phyloP scores from a whole-genome alignment of 768 basidiomycete genomes.

The Royoungia palumana region DNA sequence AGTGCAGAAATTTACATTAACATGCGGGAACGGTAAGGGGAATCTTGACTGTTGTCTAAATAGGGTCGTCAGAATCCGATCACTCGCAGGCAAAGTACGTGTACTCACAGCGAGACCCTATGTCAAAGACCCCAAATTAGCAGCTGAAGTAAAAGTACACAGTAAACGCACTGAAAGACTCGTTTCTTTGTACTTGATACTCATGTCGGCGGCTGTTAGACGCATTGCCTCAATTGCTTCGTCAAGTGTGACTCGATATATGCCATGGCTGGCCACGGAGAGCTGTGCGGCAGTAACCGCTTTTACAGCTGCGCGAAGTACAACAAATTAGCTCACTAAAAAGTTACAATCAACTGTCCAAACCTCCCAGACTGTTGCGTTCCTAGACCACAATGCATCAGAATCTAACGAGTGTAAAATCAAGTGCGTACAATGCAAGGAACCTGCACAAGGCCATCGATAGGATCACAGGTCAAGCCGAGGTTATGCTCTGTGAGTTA shows the following conservation, averaged over 20 bases:
- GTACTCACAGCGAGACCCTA: constrained; percentile 59
- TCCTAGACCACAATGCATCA: constrained; percentile 43
- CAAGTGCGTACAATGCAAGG: constrained; percentile 75
- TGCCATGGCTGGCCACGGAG: constrained; percentile 87
- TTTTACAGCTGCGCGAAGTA: constrained; percentile 64
- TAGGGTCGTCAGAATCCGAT: constrained; percentile 7
- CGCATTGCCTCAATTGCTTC: constrained; percentile 97
- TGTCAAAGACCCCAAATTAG: constrained; percentile 1
- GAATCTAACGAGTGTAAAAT: neutral
- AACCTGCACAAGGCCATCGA: constrained; percentile 89
- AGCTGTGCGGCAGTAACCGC: constrained; percentile 92
- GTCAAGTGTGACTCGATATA: constrained; percentile 84
- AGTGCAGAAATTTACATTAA: constrained; percentile 27
- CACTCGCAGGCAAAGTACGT: constrained; percentile 1
- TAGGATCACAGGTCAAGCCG: constrained; percentile 91
- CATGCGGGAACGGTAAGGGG: constrained; percentile 85
- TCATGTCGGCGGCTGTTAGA: constrained; percentile 91
- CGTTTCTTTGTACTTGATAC: constrained; percentile 93
- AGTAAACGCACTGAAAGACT: constrained; percentile 69
- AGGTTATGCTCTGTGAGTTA: constrained; percentile 66
- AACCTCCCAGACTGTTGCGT: constrained; percentile 83
- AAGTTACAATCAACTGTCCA: constrained; percentile 8
- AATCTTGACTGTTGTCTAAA: constrained; percentile 73
- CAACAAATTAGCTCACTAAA: constrained; percentile 5
- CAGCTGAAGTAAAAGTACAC: neutral